Base-by-base conservation (phyloP, 2,329 filamentous ascomycete species). In the Botrytis aclada region DNA sequence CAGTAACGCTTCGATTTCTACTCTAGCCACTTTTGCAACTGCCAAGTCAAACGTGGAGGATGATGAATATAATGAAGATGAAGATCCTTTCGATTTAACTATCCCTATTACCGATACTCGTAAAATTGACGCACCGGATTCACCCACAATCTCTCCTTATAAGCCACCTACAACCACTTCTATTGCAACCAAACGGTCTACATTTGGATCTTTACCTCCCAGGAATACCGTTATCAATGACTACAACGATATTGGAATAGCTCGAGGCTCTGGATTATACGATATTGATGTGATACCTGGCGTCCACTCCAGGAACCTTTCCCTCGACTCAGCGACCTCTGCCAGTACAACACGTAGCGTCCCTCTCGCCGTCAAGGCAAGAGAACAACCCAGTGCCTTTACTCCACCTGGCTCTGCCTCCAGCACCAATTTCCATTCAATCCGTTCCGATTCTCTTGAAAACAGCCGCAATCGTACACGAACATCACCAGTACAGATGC, bases 21-120 rank as follows among this genome's bases (percentile, higher is more conserved):
- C 88, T 1, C 81, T 87, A 16, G 87, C 86, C 32, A 88, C 88
- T 0, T 92, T 91, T 79, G 88, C 88, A 3, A 92, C 90, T 2
- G 90, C 90, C 8, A 86, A 83, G 5, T 89, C 90, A 80, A 86
- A 85, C 18, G 81, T 81, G 1, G 80, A 76, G 25, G 76, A 82
- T 8, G 80, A 76, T 22, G 77, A 81, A 63, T 84, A 85, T 56
- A 72, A 80, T 66, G 80, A 83, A 61, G 81, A 80, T 69, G 82
- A 76, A 74, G 74, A 78, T 74, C 80, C 80, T 39, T 58, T 72
- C 63, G 34, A 41, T 65, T 32, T 34, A 10, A 54, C 45, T 20
- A 39, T 43, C 1, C 70, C 51, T 45, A 20, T 14, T 29, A 16
- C 45, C 25, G 32, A 54, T 54, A 29, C 45, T 51, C 69, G 66